These are phyloP conservation scores for Glomus cerebriforme DNA, from an alignment of 192 early-diverging fungal species.

Conservation along the genomic window DNA sequence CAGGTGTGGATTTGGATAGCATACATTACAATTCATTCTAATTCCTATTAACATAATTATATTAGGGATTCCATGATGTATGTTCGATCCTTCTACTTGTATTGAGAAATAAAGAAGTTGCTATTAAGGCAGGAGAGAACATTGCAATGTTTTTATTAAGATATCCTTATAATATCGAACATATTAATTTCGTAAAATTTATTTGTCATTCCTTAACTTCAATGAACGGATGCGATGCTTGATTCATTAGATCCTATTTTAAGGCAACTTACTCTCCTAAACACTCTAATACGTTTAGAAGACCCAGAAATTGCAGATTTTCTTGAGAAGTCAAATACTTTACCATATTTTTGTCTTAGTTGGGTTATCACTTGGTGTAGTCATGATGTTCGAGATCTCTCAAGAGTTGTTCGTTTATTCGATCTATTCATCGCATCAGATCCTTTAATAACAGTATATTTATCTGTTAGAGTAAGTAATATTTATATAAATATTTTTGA, in stretches of 20 bases:
- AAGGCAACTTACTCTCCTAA: conserved; percentile 44
- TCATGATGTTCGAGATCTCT: conserved; percentile 51
- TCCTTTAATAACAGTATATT: conserved; percentile 20
- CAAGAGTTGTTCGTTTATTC: conserved; percentile 48
- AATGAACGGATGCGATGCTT: conserved; percentile 51
- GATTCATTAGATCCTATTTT: conserved; percentile 52
- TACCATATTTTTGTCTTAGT: conserved; percentile 56
- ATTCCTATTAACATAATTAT: background rate
- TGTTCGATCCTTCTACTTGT: conserved; percentile 50
- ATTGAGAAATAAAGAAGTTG: conserved; percentile 43
- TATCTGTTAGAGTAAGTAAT: conserved; percentile 19
- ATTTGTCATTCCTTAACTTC: background rate
- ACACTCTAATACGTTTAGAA: conserved; percentile 43
- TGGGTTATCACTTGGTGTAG: conserved; percentile 68
- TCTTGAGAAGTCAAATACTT: conserved; percentile 44
- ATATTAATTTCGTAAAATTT: background rate
- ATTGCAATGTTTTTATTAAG: conserved; percentile 56
- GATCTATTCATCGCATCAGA: conserved; percentile 50
- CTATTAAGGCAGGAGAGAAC: conserved; percentile 43
- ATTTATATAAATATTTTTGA: background rate
- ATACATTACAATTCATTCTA: background rate
- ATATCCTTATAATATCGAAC: conserved; percentile 39
- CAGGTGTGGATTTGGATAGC: conserved; percentile 39
- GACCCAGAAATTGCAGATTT: conserved; percentile 48
- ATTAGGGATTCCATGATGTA: conserved; percentile 59